A percentile compares a stretch with the other conserved stretches of the same genome.
These are phyloP conservation scores for Comarum palustre DNA, from an alignment of 306 rosid genomes.

Conservation along the genomic window DNA sequence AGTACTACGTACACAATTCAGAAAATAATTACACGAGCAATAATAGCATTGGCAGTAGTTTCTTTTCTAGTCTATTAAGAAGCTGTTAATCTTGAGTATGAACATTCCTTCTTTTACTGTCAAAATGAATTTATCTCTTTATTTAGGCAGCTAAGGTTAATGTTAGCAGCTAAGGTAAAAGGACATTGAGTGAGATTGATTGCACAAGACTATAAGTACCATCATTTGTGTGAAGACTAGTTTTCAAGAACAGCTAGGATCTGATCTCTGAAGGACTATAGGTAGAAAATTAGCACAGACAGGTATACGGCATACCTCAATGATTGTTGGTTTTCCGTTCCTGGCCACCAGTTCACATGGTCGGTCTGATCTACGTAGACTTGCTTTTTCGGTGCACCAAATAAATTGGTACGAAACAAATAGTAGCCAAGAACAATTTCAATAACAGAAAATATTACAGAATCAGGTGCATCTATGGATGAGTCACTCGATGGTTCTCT, in stretches of 20 bases:
- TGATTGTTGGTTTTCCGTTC: background rate
- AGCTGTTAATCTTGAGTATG: background rate
- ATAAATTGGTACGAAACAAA: background rate
- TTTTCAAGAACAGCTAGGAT: constrained; percentile 8
- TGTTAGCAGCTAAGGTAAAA: constrained; percentile 8
- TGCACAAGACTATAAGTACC: background rate
- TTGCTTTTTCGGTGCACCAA: constrained; percentile 11
- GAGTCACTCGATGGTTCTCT: background rate
- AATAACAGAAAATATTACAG: constrained; percentile 7
- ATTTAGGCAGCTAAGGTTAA: background rate
- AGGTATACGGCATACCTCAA: background rate
- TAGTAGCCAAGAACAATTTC: background rate
- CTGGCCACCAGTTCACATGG: constrained; percentile 38
- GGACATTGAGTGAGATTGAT: constrained; percentile 4
- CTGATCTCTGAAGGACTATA: background rate
- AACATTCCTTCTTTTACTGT: background rate
- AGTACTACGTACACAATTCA: background rate
- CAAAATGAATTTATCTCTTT: background rate
- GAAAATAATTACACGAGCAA: background rate
- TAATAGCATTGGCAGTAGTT: constrained; percentile 1
- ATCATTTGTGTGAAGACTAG: constrained; percentile 1
- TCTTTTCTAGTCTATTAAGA: background rate
- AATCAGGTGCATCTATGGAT: background rate
- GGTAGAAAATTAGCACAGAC: constrained; percentile 3
- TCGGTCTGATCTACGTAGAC: constrained; percentile 21